Conservation (phyloP, 1,139 yeast genomes). For the Meyerozyma carpophila region DNA sequence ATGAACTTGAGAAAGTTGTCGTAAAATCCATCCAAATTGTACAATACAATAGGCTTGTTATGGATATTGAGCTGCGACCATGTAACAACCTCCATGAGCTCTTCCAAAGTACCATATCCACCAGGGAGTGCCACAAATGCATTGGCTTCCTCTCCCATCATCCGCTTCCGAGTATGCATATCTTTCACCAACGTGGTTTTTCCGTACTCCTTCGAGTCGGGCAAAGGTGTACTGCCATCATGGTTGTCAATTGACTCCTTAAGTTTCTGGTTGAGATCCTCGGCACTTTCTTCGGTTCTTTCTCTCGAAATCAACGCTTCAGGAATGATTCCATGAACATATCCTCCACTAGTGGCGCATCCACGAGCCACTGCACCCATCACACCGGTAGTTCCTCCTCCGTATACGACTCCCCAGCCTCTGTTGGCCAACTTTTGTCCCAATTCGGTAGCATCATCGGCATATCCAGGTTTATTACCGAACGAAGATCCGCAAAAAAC, state of each 20-base stretch:
- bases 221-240: slow-evolving; percentile 60
- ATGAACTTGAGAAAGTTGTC: slow-evolving; percentile 63
- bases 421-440: slow-evolving; percentile 55
- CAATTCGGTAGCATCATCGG: slow-evolving; percentile 50
- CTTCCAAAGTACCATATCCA: slow-evolving; percentile 89
- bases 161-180: slow-evolving; percentile 84
- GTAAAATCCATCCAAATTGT: slow-evolving; percentile 76
- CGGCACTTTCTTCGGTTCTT: slow-evolving; percentile 41
- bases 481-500: slow-evolving; percentile 85
- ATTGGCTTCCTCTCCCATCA: slow-evolving; percentile 84
- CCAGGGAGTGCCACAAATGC: slow-evolving; percentile 91
- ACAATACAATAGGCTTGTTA: slow-evolving; percentile 69
- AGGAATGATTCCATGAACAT: slow-evolving; percentile 85
- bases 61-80: slow-evolving; percentile 91
- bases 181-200: slow-evolving; percentile 77
- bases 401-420: slow-evolving; percentile 78
- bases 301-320: slow-evolving; percentile 75
- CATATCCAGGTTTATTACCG: slow-evolving; percentile 51
- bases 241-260: slow-evolving; percentile 44
- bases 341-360: slow-evolving; percentile 60
- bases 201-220: slow-evolving; percentile 61
- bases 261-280: slow-evolving; percentile 40
- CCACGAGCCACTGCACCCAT: slow-evolving; percentile 86
- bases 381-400: slow-evolving; percentile 85
- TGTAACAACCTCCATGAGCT: slow-evolving; percentile 82